phyloP scores from a whole-genome alignment of 805 yeast species.

The Schwanniomyces occidentalis region DNA sequence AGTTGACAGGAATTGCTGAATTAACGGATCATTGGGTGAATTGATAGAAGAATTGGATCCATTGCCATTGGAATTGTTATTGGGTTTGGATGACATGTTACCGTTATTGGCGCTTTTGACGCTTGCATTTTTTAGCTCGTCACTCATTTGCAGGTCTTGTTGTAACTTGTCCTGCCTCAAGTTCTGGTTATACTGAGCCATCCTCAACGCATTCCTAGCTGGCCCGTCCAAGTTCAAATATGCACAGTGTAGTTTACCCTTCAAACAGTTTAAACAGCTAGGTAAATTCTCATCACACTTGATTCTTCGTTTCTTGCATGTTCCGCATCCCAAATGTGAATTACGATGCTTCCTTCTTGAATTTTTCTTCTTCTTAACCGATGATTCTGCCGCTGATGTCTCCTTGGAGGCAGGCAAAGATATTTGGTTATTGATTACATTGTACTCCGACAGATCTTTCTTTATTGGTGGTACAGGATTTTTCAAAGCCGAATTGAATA shows the following conservation, averaged over 20 bases:
- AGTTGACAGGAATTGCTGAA: not conserved
- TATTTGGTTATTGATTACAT: slow-evolving; percentile 9
- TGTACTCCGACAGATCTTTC: slow-evolving; percentile 18
- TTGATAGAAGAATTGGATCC: not conserved
- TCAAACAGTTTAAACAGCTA: slow-evolving; percentile 47
- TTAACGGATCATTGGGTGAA: slow-evolving; percentile 1
- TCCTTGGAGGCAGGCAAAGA: slow-evolving; percentile 2
- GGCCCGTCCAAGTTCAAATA: slow-evolving; percentile 47
- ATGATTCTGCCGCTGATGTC: slow-evolving; percentile 5
- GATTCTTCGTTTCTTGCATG: slow-evolving; percentile 53
- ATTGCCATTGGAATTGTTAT: not conserved
- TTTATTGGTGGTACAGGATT: slow-evolving; percentile 39
- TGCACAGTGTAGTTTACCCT: slow-evolving; percentile 48
- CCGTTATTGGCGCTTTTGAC: not conserved
- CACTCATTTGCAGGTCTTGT: slow-evolving; percentile 3
- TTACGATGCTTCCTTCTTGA: slow-evolving; percentile 63
- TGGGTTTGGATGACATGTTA: too few species aligned
- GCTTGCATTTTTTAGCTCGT: slow-evolving; percentile 1
- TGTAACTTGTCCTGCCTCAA: slow-evolving; percentile 24
- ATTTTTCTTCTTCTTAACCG: slow-evolving; percentile 32
- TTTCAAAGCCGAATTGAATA: slow-evolving; percentile 30
- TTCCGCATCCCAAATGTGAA: slow-evolving; percentile 74
- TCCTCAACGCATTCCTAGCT: slow-evolving; percentile 48
- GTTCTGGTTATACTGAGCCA: slow-evolving; percentile 49
- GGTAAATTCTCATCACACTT: slow-evolving; percentile 54